phyloP scores from a whole-genome alignment of 768 basidiomycete genomes.

The Ramaria rubella region DNA sequence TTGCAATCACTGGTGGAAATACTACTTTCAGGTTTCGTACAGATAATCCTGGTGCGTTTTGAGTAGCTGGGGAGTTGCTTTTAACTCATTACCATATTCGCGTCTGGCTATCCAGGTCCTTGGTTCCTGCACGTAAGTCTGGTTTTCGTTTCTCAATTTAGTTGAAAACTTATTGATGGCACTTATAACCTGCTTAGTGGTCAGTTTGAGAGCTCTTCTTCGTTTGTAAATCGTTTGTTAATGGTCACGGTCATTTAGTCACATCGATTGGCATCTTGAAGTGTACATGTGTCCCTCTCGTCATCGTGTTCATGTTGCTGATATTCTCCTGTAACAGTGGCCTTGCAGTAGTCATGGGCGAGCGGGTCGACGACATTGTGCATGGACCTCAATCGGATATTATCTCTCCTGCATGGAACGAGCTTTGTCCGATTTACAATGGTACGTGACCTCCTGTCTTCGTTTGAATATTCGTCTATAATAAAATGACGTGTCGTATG shows the following conservation, averaged over 20 bases:
- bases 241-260: not conserved
- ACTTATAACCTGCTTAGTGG: too few species aligned
- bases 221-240: too few species aligned
- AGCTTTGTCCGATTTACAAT: constrained; percentile 2
- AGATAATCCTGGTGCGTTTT: constrained; percentile 17
- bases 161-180: too few species aligned
- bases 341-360: constrained; percentile 2
- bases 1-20: constrained; percentile 18
- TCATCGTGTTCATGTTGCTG: not conserved
- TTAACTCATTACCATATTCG: not conserved
- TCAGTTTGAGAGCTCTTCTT: too few species aligned
- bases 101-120: constrained; percentile 14
- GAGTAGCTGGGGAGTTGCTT: not conserved
- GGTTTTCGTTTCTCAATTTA: not conserved
- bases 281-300: not conserved
- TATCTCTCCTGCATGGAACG: constrained; percentile 4
- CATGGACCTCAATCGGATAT: not conserved
- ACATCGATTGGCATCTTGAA: constrained; percentile 14
- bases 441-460: not conserved
- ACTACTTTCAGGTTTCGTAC: constrained; percentile 18
- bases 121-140: constrained; percentile 21
- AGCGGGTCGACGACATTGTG: not conserved
- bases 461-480: not conserved
- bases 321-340: not conserved
- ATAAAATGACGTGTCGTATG: not conserved